These are phyloP conservation scores for Xerocomus nothofagi DNA, from an alignment of 1,284 basidiomycete species.

Conservation along the genomic window DNA sequence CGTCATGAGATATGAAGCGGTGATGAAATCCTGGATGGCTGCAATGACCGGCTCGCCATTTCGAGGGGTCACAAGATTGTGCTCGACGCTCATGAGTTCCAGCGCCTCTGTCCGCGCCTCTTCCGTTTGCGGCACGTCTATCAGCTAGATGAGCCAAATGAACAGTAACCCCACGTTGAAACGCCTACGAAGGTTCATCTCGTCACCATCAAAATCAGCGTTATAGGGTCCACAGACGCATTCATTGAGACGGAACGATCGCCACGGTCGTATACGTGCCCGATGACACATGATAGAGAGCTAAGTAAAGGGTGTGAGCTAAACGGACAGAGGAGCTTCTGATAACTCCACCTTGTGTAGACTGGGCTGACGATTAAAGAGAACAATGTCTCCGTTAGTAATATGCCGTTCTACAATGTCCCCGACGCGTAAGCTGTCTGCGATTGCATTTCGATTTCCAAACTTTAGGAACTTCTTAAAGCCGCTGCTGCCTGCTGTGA, in stretches of 20 bases:
- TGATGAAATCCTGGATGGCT: slow-evolving; percentile 98
- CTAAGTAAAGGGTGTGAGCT: slow-evolving; percentile 42
- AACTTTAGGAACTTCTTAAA: slow-evolving; percentile 89
- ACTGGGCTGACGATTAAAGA: slow-evolving; percentile 99
- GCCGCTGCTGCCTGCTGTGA: slow-evolving; percentile 72
- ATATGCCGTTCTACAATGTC: slow-evolving; percentile 95
- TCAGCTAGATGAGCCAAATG: slow-evolving; percentile 1
- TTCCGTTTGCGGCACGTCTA: slow-evolving; percentile 98
- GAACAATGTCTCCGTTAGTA: slow-evolving; percentile 93
- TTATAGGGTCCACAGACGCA: slow-evolving; percentile 99
- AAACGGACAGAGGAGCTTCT: not conserved
- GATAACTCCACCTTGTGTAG: slow-evolving; percentile 77
- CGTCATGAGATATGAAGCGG: slow-evolving; percentile 94
- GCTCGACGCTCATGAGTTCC: slow-evolving; percentile 97
- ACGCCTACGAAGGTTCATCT: slow-evolving; percentile 95
- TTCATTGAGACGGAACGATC: slow-evolving; percentile 97
- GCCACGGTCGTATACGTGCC: slow-evolving; percentile 91
- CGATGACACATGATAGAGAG: slow-evolving; percentile 99
- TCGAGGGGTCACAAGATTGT: slow-evolving; percentile 95
- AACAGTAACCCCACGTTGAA: not conserved
- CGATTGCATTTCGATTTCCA: slow-evolving; percentile 73
- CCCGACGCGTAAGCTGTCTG: slow-evolving; percentile 78
- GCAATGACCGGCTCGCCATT: slow-evolving; percentile 99
- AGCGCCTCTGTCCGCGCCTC: slow-evolving; percentile 97
- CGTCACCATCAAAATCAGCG: slow-evolving; percentile 99